These are phyloP conservation scores for Zygoascus meyerae DNA, from an alignment of 1,139 yeast species.

Conservation along the genomic window DNA sequence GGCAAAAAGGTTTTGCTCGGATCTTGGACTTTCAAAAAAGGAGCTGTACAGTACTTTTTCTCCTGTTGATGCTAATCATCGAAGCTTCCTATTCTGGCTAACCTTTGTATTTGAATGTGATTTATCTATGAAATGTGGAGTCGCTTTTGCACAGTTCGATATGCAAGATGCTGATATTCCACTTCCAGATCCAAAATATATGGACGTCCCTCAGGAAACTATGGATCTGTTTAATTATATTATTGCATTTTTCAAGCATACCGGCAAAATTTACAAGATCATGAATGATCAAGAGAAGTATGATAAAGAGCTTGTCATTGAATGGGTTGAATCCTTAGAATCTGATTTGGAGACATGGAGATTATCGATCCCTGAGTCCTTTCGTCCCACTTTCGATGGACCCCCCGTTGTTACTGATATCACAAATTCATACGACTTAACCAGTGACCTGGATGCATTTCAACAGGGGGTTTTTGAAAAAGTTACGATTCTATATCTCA, in stretches of 20 bases:
- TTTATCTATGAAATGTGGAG: slow-evolving; percentile 50
- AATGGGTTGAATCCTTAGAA: slow-evolving; percentile 29
- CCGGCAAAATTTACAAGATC: neutral
- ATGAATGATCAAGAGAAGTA: neutral
- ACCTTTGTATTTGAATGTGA: slow-evolving; percentile 53
- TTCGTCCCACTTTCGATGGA: slow-evolving; percentile 19
- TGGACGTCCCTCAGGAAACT: neutral
- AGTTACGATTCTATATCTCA: slow-evolving; percentile 16
- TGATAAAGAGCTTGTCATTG: slow-evolving; percentile 23
- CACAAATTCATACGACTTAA: neutral
- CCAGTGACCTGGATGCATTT: neutral
- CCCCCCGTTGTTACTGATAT: neutral
- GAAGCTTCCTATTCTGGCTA: slow-evolving; percentile 51
- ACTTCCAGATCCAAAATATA: too few relatives aligned
- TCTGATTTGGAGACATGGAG: slow-evolving; percentile 30
- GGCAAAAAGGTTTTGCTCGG: slow-evolving; percentile 56
- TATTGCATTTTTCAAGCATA: slow-evolving; percentile 28
- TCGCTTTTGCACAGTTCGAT: slow-evolving; percentile 38
- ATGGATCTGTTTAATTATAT: slow-evolving; percentile 26
- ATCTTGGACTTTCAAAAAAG: slow-evolving; percentile 57
- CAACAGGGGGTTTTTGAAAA: slow-evolving; percentile 9
- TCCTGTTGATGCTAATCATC: slow-evolving; percentile 36
- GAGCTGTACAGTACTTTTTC: slow-evolving; percentile 44
- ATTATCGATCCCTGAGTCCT: slow-evolving; percentile 26
- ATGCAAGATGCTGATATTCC: too few relatives aligned